Conservation (phyloP, 768 basidiomycete genomes). For the button mushroom (Agaricus bisporus) region DNA sequence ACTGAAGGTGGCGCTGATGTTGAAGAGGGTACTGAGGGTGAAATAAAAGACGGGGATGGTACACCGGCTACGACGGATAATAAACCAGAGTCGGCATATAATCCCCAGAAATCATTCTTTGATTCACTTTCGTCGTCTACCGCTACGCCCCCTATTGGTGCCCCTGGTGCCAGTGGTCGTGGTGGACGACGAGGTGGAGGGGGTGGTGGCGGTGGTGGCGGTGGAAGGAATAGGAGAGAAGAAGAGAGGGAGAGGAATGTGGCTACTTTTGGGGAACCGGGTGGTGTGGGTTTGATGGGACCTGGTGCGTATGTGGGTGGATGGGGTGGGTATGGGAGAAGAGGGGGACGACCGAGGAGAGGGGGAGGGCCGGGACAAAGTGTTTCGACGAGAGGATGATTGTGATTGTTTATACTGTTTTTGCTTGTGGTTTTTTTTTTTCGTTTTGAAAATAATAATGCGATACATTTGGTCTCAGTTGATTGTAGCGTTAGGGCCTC, state of each 20-base stretch:
- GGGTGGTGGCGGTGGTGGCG: constrained; percentile 41
- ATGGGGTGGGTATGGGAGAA: constrained; percentile 63
- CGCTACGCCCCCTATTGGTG: constrained; percentile 11
- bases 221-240: constrained; percentile 62
- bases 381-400: constrained; percentile 14
- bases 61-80: constrained; percentile 26
- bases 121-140: constrained; percentile 53
- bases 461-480: too few species aligned
- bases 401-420: not conserved
- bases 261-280: constrained; percentile 83
- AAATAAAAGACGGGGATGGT: constrained; percentile 13
- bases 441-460: too few species aligned
- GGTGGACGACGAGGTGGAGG: constrained; percentile 37
- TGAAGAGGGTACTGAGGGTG: constrained; percentile 18
- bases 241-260: constrained; percentile 83
- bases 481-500: too few species aligned
- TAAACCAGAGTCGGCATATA: constrained; percentile 47
- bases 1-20: constrained; percentile 24
- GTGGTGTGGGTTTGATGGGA: constrained; percentile 70
- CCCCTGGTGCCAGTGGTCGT: constrained; percentile 23
- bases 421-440: too few species aligned
- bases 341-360: constrained; percentile 33
- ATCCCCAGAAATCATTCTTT: constrained; percentile 77
- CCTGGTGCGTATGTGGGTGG: constrained; percentile 76
- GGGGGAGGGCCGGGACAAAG: constrained; percentile 18